Conservation (phyloP, 306 rosid species). For the Trifolium pratense region DNA sequence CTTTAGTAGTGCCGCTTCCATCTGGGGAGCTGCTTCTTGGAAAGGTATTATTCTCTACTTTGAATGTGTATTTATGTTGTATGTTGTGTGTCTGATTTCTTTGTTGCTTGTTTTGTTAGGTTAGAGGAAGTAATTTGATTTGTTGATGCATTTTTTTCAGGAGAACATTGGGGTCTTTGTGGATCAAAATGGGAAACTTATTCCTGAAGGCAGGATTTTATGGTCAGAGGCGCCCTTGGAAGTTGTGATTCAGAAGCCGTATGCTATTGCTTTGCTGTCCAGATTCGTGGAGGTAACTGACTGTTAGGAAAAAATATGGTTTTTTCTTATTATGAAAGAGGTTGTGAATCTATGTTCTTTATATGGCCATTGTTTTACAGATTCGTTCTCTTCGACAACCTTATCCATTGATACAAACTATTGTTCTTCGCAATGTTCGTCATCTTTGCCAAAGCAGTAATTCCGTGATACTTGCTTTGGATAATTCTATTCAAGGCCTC, state of each 20-base stretch:
- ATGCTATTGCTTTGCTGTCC: slow-evolving; percentile 80
- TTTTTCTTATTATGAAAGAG: slow-evolving; percentile 28
- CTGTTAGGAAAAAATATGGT: not conserved
- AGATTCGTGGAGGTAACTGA: slow-evolving; percentile 87
- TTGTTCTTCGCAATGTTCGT: slow-evolving; percentile 85
- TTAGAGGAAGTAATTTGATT: slow-evolving; percentile 29
- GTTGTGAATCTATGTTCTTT: slow-evolving; percentile 27
- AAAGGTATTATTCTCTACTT: slow-evolving; percentile 60
- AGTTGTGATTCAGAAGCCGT: slow-evolving; percentile 83
- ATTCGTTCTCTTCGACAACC: slow-evolving; percentile 87
- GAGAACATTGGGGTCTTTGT: slow-evolving; percentile 97
- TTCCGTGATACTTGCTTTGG: slow-evolving; percentile 70
- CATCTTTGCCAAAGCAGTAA: slow-evolving; percentile 68
- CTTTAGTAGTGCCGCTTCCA: slow-evolving; percentile 86
- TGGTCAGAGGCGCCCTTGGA: slow-evolving; percentile 97
- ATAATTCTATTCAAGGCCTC: slow-evolving; percentile 83
- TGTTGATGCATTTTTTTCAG: slow-evolving; percentile 49
- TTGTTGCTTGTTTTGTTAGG: slow-evolving; percentile 11
- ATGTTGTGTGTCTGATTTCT: not conserved
- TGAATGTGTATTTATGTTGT: slow-evolving; percentile 17
- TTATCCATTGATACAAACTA: slow-evolving; percentile 88
- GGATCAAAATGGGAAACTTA: slow-evolving; percentile 97
- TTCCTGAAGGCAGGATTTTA: slow-evolving; percentile 89
- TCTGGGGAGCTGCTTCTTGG: slow-evolving; percentile 98
- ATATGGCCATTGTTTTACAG: slow-evolving; percentile 56